Percentiles rank a stretch among this genome's conserved stretches.
phyloP scores from a whole-genome alignment of 2,329 filamentous ascomycete genomes.

The Canariomyces notabilis region DNA sequence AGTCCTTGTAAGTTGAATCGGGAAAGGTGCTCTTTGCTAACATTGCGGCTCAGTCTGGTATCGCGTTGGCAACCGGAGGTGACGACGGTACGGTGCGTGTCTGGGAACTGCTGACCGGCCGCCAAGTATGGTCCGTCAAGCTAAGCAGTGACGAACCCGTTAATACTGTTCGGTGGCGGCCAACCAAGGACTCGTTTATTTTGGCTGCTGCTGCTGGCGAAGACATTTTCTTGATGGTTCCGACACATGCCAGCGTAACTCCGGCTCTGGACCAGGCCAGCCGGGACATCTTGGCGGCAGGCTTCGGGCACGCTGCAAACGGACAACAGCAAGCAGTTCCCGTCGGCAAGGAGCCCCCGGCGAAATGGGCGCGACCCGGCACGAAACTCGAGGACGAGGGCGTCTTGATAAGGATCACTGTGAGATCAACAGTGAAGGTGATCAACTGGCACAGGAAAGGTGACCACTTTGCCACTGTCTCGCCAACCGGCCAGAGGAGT shows the following conservation, averaged over 20 bases:
- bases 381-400: conserved; percentile 68
- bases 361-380: conserved; percentile 79
- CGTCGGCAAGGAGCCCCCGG: conserved; percentile 66
- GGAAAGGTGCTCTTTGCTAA: neutral
- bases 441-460: conserved; percentile 91
- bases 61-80: conserved; percentile 72
- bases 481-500: conserved; percentile 68
- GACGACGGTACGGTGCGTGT: conserved; percentile 90
- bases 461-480: conserved; percentile 91
- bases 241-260: conserved; percentile 53
- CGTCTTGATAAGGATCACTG: conserved; percentile 73
- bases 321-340: conserved; percentile 50
- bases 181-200: conserved; percentile 72
- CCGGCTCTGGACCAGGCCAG: conserved; percentile 70
- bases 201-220: conserved; percentile 82
- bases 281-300: conserved; percentile 72
- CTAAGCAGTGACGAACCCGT: conserved; percentile 75
- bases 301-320: conserved; percentile 83
- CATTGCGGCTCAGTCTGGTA: conserved; percentile 16
- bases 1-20: neutral
- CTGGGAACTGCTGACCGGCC: conserved; percentile 81
- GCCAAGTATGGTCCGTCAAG: conserved; percentile 80
- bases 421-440: conserved; percentile 76
- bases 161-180: conserved; percentile 84
- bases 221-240: conserved; percentile 78